These are phyloP conservation scores for Thelephora ganbajun DNA, from an alignment of 768 basidiomycete genomes.

Conservation along the genomic window DNA sequence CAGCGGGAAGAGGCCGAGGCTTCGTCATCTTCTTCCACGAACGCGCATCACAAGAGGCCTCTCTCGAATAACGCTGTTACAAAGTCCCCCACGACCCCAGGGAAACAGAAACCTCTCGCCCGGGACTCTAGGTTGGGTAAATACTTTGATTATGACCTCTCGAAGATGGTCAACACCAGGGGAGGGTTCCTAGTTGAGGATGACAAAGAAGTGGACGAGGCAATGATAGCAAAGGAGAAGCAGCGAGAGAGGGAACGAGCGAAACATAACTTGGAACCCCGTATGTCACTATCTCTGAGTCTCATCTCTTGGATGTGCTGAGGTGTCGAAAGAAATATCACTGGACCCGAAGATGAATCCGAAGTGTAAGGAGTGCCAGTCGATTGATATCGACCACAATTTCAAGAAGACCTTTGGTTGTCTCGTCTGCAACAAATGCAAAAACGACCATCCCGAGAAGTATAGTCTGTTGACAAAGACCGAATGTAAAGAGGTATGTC, in stretches of 20 bases:
- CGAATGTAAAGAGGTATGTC: conserved; percentile 83
- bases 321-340: conserved; percentile 45
- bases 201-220: conserved; percentile 67
- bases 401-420: conserved; percentile 74
- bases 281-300: conserved; percentile 27
- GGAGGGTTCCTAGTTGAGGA: conserved; percentile 93
- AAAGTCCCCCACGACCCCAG: conserved; percentile 42
- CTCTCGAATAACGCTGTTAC: conserved; percentile 45
- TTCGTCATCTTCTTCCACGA: conserved; percentile 33
- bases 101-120: conserved; percentile 23
- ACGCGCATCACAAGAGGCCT: conserved; percentile 68
- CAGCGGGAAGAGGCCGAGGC: conserved; percentile 37
- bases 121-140: conserved; percentile 73
- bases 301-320: conserved; percentile 1
- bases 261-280: conserved; percentile 60
- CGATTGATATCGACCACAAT: conserved; percentile 79
- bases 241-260: conserved; percentile 70
- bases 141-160: conserved; percentile 95
- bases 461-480: conserved; percentile 96
- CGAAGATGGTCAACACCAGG: conserved; percentile 93
- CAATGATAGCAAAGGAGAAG: conserved; percentile 61
- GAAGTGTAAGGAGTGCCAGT: conserved; percentile 73
- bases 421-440: conserved; percentile 80
- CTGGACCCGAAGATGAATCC: conserved; percentile 66
- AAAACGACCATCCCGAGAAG: conserved; percentile 80